Percentiles rank a stretch among this genome's conserved stretches.
Conservation (phyloP, 2,329 filamentous ascomycete species). For the Monilinia fructigena region DNA sequence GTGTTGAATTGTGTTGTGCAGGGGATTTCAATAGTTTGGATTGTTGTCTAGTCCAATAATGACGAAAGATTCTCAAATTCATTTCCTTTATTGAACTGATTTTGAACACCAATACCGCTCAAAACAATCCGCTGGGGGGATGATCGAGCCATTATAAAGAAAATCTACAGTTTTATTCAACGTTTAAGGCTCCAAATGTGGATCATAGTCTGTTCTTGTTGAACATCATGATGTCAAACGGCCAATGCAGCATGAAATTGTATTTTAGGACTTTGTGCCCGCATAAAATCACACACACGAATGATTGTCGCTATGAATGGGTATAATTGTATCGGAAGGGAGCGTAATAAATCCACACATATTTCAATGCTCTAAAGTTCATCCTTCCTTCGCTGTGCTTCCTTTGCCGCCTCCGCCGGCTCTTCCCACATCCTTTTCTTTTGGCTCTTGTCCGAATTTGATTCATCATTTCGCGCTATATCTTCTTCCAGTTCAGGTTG, state of each 20-base stretch:
- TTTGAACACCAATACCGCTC: not conserved
- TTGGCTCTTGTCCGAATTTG: constrained; percentile 47
- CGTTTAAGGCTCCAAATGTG: no score
- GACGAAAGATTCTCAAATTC: not conserved
- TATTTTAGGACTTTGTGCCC: not conserved
- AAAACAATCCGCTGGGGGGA: no score
- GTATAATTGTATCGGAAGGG: not conserved
- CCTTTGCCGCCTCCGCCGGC: constrained; percentile 41
- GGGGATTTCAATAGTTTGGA: not conserved
- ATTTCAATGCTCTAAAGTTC: constrained; percentile 34
- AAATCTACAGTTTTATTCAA: no score
- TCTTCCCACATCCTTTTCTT: constrained; percentile 64
- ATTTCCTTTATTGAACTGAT: not conserved
- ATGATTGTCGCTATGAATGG: not conserved
- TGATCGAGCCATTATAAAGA: no score
- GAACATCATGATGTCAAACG: no score
- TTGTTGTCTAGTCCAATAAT: not conserved
- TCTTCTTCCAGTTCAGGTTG: not conserved
- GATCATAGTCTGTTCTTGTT: no score
- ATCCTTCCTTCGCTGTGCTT: constrained; percentile 35
- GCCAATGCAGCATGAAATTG: not conserved
- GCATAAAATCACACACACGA: not conserved
- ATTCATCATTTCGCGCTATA: constrained; percentile 31
- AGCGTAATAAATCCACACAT: not conserved
- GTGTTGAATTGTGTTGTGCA: not conserved